Evolutionary conservation across 2,329 filamentous ascomycete species (phyloP).

Genomic region (Fusarium sp.): DNA sequence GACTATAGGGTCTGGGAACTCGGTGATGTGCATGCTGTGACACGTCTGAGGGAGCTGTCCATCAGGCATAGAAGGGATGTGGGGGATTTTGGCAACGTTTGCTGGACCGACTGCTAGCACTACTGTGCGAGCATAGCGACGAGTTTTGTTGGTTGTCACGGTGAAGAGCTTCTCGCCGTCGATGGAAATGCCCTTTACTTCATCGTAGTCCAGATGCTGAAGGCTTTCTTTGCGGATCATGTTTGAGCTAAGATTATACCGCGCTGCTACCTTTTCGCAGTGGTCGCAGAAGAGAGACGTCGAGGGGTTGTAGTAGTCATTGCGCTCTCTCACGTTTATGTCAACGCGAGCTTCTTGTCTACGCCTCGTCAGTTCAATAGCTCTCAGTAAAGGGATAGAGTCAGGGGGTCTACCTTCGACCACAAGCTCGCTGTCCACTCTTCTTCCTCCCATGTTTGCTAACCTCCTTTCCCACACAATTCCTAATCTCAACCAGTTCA

Average conservation of each 20-base stretch:
- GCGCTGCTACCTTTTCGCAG: constrained; percentile 65
- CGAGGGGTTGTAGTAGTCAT: constrained; percentile 76
- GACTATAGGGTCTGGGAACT: constrained; percentile 66
- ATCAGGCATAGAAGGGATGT: constrained; percentile 48
- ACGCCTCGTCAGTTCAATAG: neutral
- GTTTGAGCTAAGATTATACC: constrained; percentile 58
- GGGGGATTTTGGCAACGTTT: constrained; percentile 64
- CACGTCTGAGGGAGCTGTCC: constrained; percentile 57
- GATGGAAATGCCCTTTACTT: constrained; percentile 55
- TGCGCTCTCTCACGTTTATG: constrained; percentile 73
- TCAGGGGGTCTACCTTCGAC: constrained; percentile 54
- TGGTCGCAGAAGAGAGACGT: constrained; percentile 70
- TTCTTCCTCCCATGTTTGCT: constrained; percentile 84
- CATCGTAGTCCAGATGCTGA: constrained; percentile 68
- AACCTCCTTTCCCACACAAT: constrained; percentile 81
- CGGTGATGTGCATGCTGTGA: constrained; percentile 72
- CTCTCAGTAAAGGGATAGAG: no score
- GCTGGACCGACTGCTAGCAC: constrained; percentile 78
- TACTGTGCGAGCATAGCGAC: constrained; percentile 69
- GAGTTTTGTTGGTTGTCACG: constrained; percentile 64
- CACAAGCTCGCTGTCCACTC: constrained; percentile 47
- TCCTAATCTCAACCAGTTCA: constrained; percentile 75
- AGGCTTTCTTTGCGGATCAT: constrained; percentile 72
- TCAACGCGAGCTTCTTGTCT: constrained; percentile 58
- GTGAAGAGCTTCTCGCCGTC: constrained; percentile 70